phyloP scores from a whole-genome alignment of 169 alveolate genomes.

The Plasmodium vivax region DNA sequence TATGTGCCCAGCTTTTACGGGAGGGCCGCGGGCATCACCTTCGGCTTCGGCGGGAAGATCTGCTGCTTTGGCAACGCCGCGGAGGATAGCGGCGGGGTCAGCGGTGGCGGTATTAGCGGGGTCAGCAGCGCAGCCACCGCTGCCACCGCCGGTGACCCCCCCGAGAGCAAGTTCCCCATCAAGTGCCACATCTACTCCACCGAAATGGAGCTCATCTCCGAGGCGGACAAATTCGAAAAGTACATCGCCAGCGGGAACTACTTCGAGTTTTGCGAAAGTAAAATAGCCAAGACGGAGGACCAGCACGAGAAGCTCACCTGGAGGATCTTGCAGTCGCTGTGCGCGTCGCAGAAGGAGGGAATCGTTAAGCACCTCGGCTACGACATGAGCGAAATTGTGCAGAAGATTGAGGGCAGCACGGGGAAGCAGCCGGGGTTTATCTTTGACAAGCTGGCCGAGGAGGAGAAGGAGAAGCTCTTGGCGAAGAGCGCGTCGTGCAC shows the following conservation, averaged over 20 bases:
- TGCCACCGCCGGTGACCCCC: background rate
- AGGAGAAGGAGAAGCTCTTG: background rate
- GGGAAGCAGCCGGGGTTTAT: conserved; percentile 75
- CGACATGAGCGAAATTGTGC: conserved; percentile 33
- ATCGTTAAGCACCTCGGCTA: conserved; percentile 67
- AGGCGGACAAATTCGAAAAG: conserved; percentile 67
- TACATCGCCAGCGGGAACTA: conserved; percentile 60
- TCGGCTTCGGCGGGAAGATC: conserved; percentile 80
- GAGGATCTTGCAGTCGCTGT: conserved; percentile 50
- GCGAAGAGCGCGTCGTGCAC: background rate
- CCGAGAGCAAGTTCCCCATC: background rate
- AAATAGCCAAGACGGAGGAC: conserved; percentile 47
- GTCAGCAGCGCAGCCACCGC: background rate
- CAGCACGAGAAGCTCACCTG: conserved; percentile 71
- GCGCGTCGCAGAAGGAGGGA: conserved; percentile 51
- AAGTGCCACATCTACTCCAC: conserved; percentile 50
- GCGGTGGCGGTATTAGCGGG: background rate
- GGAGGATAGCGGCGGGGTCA: background rate
- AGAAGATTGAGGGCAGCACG: background rate
- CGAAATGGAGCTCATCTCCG: conserved; percentile 60
- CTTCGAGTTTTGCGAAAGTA: conserved; percentile 53
- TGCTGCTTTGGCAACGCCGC: conserved; percentile 36
- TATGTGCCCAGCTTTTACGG: conserved; percentile 79
- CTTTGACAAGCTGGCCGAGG: conserved; percentile 4
- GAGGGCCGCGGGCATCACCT: conserved; percentile 76